These are phyloP conservation scores for Purpureocillium takamizusanense DNA, from an alignment of 2,329 filamentous ascomycete genomes.

Conservation along the genomic window DNA sequence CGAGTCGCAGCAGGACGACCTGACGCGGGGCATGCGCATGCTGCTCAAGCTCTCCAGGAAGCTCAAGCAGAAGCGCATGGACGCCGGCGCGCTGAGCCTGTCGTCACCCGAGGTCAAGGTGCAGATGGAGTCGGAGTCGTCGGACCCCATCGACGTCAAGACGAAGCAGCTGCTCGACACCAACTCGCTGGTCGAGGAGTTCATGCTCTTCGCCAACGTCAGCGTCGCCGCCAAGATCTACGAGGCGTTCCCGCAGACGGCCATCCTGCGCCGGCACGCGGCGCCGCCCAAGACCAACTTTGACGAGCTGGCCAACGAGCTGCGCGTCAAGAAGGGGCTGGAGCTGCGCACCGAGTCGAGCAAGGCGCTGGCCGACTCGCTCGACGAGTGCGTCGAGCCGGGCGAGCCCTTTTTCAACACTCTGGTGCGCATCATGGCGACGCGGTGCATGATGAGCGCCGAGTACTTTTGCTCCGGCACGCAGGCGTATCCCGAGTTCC, in stretches of 20 bases:
- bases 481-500: slow-evolving; percentile 87
- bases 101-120: slow-evolving; percentile 98
- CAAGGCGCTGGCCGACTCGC: slow-evolving; percentile 84
- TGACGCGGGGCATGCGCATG: slow-evolving; percentile 82
- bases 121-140: slow-evolving; percentile 89
- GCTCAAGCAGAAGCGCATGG: slow-evolving; percentile 90
- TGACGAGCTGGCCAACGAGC: slow-evolving; percentile 83
- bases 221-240: slow-evolving; percentile 88
- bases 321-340: slow-evolving; percentile 76
- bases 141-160: slow-evolving; percentile 91
- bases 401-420: slow-evolving; percentile 96
- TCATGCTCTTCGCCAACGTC: slow-evolving; percentile 98
- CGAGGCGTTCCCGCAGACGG: slow-evolving; percentile 87
- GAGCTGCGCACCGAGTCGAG: slow-evolving; percentile 79
- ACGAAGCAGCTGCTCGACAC: slow-evolving; percentile 91
- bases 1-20: slow-evolving; percentile 72
- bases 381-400: slow-evolving; percentile 75
- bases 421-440: slow-evolving; percentile 92
- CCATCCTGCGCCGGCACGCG: slow-evolving; percentile 83
- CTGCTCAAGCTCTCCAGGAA: slow-evolving; percentile 86
- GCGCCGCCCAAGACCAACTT: slow-evolving; percentile 94
- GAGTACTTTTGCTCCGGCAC: slow-evolving; percentile 97
- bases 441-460: slow-evolving; percentile 97
- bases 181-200: slow-evolving; percentile 96
- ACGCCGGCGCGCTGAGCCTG: slow-evolving; percentile 87